phyloP scores from a whole-genome alignment of 164 flowering plant species.

The Stephania japonica region DNA sequence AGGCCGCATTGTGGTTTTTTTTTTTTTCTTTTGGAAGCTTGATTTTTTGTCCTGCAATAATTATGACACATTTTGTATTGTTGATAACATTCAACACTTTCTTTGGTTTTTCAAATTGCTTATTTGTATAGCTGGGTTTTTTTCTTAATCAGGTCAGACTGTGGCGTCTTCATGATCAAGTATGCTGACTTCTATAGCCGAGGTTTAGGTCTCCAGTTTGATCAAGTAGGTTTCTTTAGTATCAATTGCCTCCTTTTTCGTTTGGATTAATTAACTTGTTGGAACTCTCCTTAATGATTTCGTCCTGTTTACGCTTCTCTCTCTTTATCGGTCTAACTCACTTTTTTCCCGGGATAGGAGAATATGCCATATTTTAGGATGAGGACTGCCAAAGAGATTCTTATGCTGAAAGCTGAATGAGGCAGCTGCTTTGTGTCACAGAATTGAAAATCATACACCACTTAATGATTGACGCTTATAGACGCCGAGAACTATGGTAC shows the following conservation, averaged over 20 bases:
- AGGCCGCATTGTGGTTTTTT: no score
- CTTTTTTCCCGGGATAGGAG: conserved; percentile 30
- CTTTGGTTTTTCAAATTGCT: background rate
- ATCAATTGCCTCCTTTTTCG: background rate
- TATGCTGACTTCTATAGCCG: conserved; percentile 93
- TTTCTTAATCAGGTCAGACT: conserved; percentile 58
- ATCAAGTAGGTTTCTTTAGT: conserved; percentile 49
- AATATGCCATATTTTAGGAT: conserved; percentile 86
- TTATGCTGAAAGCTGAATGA: conserved; percentile 76
- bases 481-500: no score
- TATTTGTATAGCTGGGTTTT: background rate
- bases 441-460: background rate
- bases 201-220: conserved; percentile 66
- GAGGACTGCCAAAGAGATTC: conserved; percentile 83
- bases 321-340: background rate
- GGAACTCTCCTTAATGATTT: no score
- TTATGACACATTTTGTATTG: background rate
- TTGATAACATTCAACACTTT: background rate
- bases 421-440: background rate
- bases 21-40: background rate
- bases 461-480: no score
- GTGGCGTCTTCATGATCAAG: conserved; percentile 97
- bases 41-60: background rate
- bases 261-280: background rate
- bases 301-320: no score